Base-by-base conservation (phyloP, 805 yeast species). In the Kluyveromyces wickerhamii region DNA sequence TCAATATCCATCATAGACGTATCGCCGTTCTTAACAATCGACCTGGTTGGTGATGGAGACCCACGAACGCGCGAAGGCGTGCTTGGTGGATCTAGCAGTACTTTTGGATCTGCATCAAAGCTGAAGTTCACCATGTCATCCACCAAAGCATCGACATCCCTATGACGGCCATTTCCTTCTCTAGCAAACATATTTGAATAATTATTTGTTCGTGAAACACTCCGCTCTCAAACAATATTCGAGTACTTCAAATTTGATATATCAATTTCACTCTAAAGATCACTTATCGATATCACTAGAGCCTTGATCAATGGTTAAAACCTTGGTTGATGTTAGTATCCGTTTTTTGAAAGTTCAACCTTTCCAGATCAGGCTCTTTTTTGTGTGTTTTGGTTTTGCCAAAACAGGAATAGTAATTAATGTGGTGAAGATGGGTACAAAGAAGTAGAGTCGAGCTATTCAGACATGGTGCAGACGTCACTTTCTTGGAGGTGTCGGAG, bases 1-100 rank as follows among this genome's bases (percentile, higher is more conserved):
- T 58, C 63, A 8, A 59, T 45, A 33, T 55, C 61, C 62, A 57
- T 57, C 34, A 46, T 49, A 3, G 61, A 55, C 27, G 45, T 22
- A 6, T 30, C 33, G 11, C 26, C 26, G 25, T 30, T 30, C 16
- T 38, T 43, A 3, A 51, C 42, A 1, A 51, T 47, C 1, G 58
- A 50, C 32, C 51, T 52, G 1, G 57, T 47, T 12, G 60, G 60
- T 9, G 59, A 51, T 4, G 59, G 57, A 2, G 57, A 43, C 4
- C 48, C 51, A 27, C 20, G 26, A 18, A 34, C 30, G 4, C 42
- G 48, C 10, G 46, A 42, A 19, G 56, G 57, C 5, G 55, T 48
- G 10, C 33, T 30, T 11, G 40, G 41, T 8, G 33, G 33, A 19
- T 30, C 33, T 21, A 30, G 19, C 16, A 21, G 13, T 12, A 30